Evolutionary conservation across 345 rosid genomes (phyloP), one percentile per base, ranked within the genome.

Genomic region (Triadica sebifera): DNA sequence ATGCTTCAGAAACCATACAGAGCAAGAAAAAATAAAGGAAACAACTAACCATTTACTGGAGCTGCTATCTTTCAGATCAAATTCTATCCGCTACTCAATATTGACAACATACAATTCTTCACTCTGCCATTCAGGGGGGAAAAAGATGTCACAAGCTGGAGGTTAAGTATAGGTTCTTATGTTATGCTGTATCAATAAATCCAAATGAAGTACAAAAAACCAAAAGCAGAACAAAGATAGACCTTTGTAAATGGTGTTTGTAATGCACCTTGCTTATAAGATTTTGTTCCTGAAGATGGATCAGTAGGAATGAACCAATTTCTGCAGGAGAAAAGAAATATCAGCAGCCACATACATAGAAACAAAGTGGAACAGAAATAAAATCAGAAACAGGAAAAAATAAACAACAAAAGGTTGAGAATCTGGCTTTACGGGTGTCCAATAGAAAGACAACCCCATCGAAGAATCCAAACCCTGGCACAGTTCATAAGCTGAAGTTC

Each of bases 401-500:
- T n/a, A 12, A 17, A 20, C 16, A 49, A 29, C 2, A 63, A 41
- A 45, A 69, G 25, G 24, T 50, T 43, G 61, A 39, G 72, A 56
- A 71, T 68, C 53, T 58, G 65, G 71, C 67, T 80, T 83, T 82
- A 89, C 93, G 58, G 58, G 34, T 83, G 83, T 73, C 88, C 93
- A 50, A 50, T 83, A 84, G 76, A 84, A 69, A 86, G 61, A 80
- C 83, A 84, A 67, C 89, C 93, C 93, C 90, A 85, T 73, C 84
- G 89, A 75, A 89, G 89, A 81, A 89, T 74, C 88, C 90, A 89
- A 75, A 86, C 77, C 78, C 82, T 80, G 38, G 61, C 60, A 78
- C 90, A 84, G 74, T 87, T 84, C 75, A 76, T 85, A 25, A 87
- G 87, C 75, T 80, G 90, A 80, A 87, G 81, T 75, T 85, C 87